A percentile compares a stretch with the other conserved stretches of the same genome.
Conservation (phyloP, 441 rosid genomes). For the Populus hybrid region DNA sequence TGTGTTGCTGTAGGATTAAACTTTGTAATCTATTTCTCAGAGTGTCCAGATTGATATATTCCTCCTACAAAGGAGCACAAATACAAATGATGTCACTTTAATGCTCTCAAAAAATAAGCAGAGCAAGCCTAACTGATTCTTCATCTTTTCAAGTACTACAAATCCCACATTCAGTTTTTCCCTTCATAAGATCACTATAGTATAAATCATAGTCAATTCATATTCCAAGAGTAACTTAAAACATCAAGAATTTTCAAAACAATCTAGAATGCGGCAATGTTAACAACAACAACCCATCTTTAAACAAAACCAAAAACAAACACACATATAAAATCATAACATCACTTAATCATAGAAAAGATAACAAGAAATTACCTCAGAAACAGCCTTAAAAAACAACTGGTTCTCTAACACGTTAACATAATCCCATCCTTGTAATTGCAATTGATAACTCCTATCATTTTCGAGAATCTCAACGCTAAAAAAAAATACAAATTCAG, state of each 20-base stretch:
- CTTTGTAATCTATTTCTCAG: constrained; percentile 16
- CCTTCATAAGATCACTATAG: background rate
- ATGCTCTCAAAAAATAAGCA: background rate
- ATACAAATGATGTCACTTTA: background rate
- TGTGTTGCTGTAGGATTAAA: constrained; percentile 12
- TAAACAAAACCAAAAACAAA: background rate
- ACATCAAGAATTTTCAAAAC: background rate
- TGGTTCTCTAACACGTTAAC: constrained; percentile 21
- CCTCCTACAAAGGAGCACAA: constrained; percentile 21
- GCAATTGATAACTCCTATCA: constrained; percentile 9
- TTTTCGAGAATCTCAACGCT: constrained; percentile 17
- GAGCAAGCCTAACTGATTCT: constrained; percentile 1
- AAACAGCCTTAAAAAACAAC: constrained; percentile 21
- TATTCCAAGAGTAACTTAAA: background rate
- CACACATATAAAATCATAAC: background rate
- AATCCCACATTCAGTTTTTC: background rate
- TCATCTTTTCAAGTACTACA: background rate
- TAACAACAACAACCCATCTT: background rate
- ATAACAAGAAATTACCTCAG: constrained; percentile 16
- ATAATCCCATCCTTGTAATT: constrained; percentile 13
- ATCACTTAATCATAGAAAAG: background rate
- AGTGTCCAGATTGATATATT: constrained; percentile 26
- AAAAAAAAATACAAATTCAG: background rate
- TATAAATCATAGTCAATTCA: background rate
- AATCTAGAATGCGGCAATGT: background rate